Evolutionary conservation across 768 basidiomycete species (phyloP).

Genomic region (Galerina marginata): DNA sequence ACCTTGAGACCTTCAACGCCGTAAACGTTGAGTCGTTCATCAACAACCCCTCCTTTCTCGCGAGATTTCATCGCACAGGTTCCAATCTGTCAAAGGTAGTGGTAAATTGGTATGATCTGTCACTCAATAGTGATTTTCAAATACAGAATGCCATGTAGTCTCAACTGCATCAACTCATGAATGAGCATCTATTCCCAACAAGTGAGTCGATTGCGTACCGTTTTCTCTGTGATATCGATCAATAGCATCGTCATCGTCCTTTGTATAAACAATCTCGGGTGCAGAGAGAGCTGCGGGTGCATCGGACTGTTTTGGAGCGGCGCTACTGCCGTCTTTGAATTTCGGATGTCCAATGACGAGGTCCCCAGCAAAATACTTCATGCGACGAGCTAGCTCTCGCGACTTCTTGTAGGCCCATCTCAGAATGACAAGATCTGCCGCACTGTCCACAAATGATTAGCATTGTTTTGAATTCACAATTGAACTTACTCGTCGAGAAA

Average conservation of each 20-base stretch:
- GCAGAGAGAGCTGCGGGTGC: constrained; percentile 38
- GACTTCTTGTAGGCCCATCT: constrained; percentile 59
- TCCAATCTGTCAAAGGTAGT: constrained; percentile 49
- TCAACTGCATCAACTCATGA: constrained; percentile 30
- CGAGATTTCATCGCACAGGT: constrained; percentile 74
- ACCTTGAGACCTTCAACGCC: constrained; percentile 63
- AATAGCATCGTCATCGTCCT: constrained; percentile 48
- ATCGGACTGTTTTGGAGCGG: constrained; percentile 29
- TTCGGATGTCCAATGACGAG: constrained; percentile 37
- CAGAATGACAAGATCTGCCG: constrained; percentile 50
- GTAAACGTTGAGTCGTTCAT: constrained; percentile 66
- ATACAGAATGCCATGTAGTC: constrained; percentile 53
- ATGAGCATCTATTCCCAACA: not conserved
- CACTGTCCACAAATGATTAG: constrained; percentile 24
- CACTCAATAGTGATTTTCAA: too few relatives aligned
- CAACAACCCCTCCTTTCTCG: constrained; percentile 63
- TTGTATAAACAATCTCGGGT: constrained; percentile 45
- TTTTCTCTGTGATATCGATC: constrained; percentile 40
- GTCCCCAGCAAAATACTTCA: constrained; percentile 50
- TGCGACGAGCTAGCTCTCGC: constrained; percentile 61
- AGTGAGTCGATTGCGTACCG: constrained; percentile 33
- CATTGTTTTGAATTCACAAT: not conserved
- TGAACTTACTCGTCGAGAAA: constrained; percentile 48
- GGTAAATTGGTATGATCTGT: too few relatives aligned
- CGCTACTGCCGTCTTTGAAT: constrained; percentile 38